Evolutionary conservation across 2,329 filamentous ascomycete species (phyloP).

Genomic region (Colletotrichum gloeosporioides): DNA sequence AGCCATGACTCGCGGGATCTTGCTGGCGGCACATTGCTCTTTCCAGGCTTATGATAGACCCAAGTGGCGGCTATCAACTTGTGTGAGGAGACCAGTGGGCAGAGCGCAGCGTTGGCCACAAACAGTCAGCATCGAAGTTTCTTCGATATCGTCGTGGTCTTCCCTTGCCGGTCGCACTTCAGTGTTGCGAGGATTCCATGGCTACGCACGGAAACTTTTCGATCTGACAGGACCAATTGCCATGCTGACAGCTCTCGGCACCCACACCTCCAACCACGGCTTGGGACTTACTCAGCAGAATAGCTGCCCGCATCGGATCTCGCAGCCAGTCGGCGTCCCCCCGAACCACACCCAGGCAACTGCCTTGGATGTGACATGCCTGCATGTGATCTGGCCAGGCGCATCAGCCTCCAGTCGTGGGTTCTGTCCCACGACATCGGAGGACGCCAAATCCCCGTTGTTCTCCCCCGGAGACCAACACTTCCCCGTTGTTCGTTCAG

Average conservation of each 20-base stretch:
- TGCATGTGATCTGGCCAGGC: constrained; percentile 58
- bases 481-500: constrained; percentile 50
- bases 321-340: constrained; percentile 38
- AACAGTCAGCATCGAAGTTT: constrained; percentile 46
- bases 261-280: constrained; percentile 36
- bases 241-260: constrained; percentile 48
- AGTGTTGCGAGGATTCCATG: constrained; percentile 42
- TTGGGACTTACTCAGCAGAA: constrained; percentile 14
- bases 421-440: constrained; percentile 44
- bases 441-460: constrained; percentile 54
- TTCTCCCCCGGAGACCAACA: constrained; percentile 30
- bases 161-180: constrained; percentile 3
- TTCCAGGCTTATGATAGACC: not conserved
- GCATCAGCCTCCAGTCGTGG: constrained; percentile 59
- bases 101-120: constrained; percentile 53
- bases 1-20: constrained; percentile 30
- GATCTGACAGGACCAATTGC: constrained; percentile 37
- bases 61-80: not conserved
- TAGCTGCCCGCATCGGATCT: constrained; percentile 15
- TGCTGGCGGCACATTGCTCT: not conserved
- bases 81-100: constrained; percentile 35
- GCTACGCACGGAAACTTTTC: constrained; percentile 52
- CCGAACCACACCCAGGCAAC: constrained; percentile 45
- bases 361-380: constrained; percentile 50
- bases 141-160: not conserved